Evolutionary conservation across 192 early-diverging fungal species (phyloP).

Genomic region (Coemansia sp.): DNA sequence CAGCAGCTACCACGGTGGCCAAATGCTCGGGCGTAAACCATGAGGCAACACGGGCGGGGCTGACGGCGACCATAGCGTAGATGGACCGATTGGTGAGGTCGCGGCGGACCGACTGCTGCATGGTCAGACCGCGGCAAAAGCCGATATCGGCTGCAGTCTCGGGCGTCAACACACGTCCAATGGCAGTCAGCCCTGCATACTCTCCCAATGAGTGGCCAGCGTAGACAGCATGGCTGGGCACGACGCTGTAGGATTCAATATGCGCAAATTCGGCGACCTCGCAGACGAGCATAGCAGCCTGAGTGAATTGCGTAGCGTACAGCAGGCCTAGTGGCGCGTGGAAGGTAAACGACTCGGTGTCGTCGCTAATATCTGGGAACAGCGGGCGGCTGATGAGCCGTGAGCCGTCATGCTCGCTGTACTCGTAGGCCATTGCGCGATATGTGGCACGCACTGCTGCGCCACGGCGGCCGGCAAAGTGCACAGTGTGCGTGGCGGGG

Average conservation of each 20-base stretch:
- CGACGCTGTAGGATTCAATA: slow-evolving; percentile 85
- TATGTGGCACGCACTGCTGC: slow-evolving; percentile 59
- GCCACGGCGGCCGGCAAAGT: slow-evolving; percentile 58
- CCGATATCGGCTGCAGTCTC: slow-evolving; percentile 88
- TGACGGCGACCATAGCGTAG: slow-evolving; percentile 96
- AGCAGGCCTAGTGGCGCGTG: slow-evolving; percentile 84
- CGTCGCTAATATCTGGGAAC: slow-evolving; percentile 88
- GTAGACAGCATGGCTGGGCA: slow-evolving; percentile 83
- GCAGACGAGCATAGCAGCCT: slow-evolving; percentile 89
- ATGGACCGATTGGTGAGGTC: slow-evolving; percentile 85
- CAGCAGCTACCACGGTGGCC: slow-evolving; percentile 67
- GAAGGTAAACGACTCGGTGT: slow-evolving; percentile 85
- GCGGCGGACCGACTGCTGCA: slow-evolving; percentile 93
- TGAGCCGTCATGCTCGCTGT: slow-evolving; percentile 69
- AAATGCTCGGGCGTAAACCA: slow-evolving; percentile 88
- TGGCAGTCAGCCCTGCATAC: slow-evolving; percentile 87
- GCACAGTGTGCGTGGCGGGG: slow-evolving; percentile 58
- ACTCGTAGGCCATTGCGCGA: slow-evolving; percentile 91
- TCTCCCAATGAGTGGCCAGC: slow-evolving; percentile 97
- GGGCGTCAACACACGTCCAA: slow-evolving; percentile 85
- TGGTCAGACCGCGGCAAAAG: slow-evolving; percentile 98
- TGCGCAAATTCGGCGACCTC: slow-evolving; percentile 91
- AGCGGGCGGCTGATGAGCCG: slow-evolving; percentile 76
- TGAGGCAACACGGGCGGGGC: slow-evolving; percentile 83
- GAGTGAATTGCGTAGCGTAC: slow-evolving; percentile 94